Conservation (phyloP, 2,329 filamentous ascomycete genomes). For the Clonostachys chloroleuca region DNA sequence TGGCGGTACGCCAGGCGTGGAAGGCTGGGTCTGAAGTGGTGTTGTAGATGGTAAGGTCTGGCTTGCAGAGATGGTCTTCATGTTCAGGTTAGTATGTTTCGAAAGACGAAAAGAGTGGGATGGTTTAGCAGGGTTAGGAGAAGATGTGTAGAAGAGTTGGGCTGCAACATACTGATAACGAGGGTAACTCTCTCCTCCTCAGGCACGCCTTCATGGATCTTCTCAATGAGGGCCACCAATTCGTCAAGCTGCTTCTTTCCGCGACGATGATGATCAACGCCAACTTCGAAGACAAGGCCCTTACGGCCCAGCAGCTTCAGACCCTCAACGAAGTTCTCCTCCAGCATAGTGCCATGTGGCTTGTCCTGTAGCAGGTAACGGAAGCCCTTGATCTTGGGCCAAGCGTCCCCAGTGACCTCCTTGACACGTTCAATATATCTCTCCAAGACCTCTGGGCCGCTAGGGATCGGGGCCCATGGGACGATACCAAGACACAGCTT, state of each 20-base stretch:
- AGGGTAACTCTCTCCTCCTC: slow-evolving; percentile 59
- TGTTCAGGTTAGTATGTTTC: slow-evolving; percentile 1
- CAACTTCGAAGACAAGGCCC: slow-evolving; percentile 74
- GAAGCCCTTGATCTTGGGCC: slow-evolving; percentile 70
- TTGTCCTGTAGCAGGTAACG: slow-evolving; percentile 81
- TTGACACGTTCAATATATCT: slow-evolving; percentile 61
- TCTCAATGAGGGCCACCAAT: slow-evolving; percentile 64
- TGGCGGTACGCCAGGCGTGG: slow-evolving; percentile 63
- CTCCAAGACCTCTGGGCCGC: slow-evolving; percentile 53
- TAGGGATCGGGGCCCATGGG: slow-evolving; percentile 80
- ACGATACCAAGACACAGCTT: slow-evolving; percentile 65
- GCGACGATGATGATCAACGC: slow-evolving; percentile 74
- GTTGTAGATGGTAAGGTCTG: slow-evolving; percentile 64
- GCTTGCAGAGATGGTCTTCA: slow-evolving; percentile 86
- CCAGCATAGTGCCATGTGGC: slow-evolving; percentile 59
- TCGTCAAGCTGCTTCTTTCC: slow-evolving; percentile 73
- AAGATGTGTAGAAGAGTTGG: neutral
- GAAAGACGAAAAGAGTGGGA: neutral
- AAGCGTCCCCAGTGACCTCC: slow-evolving; percentile 58
- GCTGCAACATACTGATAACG: slow-evolving; percentile 59
- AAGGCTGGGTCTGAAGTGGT: slow-evolving; percentile 52
- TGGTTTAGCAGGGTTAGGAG: neutral
- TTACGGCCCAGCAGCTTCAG: slow-evolving; percentile 60
- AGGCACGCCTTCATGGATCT: slow-evolving; percentile 56
- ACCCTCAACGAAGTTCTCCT: slow-evolving; percentile 58